A percentile compares a stretch with the other conserved stretches of the same genome.
Evolutionary conservation across 202 grass and related monocot species (phyloP).

Genomic region (Schoenoplectus tabernaemontani): DNA sequence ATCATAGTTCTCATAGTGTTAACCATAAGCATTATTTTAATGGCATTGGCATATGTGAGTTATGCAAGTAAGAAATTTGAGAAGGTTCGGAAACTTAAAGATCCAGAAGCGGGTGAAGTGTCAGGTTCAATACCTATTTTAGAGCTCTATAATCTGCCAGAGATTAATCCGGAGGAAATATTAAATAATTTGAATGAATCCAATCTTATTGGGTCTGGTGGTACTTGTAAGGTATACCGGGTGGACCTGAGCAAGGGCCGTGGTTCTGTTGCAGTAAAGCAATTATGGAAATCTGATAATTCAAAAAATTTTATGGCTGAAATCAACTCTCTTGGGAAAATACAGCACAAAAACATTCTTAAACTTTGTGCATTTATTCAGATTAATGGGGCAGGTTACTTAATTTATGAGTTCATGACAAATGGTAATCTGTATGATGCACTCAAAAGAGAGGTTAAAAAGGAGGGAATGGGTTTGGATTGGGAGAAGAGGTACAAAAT

Average conservation of each 20-base stretch:
- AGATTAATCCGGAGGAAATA: constrained; percentile 51
- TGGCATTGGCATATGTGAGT: constrained; percentile 43
- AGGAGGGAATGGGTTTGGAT: constrained; percentile 39
- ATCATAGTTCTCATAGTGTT: constrained; percentile 36
- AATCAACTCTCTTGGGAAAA: constrained; percentile 44
- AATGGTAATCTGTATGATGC: constrained; percentile 77
- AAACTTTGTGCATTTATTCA: constrained; percentile 60
- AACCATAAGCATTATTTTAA: constrained; percentile 44
- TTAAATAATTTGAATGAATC: constrained; percentile 39
- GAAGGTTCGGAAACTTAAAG: constrained; percentile 33
- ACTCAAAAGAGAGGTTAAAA: constrained; percentile 47
- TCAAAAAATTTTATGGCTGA: constrained; percentile 44
- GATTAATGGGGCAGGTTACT: constrained; percentile 35
- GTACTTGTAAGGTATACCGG: constrained; percentile 55
- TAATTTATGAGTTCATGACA: constrained; percentile 57
- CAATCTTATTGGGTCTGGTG: constrained; percentile 52
- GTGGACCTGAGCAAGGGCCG: constrained; percentile 53
- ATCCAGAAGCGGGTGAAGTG: constrained; percentile 29
- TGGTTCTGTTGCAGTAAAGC: constrained; percentile 58
- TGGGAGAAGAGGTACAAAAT: constrained; percentile 57
- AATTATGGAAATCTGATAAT: constrained; percentile 44
- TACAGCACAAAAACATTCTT: constrained; percentile 68
- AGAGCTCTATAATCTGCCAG: constrained; percentile 45
- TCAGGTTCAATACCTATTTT: constrained; percentile 50
- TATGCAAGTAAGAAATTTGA: constrained; percentile 75